phyloP scores from a whole-genome alignment of 371 early-diverging fungal species.

The Mortierella sp. region DNA sequence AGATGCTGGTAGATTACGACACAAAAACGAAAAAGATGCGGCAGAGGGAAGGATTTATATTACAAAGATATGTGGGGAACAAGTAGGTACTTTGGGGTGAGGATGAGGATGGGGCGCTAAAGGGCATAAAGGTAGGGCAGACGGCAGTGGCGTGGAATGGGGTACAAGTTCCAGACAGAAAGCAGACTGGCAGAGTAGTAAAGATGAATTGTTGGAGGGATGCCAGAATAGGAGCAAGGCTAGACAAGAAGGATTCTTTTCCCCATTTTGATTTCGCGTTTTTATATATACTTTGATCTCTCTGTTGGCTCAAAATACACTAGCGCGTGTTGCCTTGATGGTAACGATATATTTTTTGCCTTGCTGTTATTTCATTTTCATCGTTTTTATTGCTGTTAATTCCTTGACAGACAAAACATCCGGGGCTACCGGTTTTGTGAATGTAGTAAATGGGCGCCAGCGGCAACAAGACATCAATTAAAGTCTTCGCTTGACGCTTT shows the following conservation, averaged over 20 bases:
- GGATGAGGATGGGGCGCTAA: neutral
- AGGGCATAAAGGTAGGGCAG: neutral
- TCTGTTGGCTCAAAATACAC: no score
- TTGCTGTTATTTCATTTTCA: neutral
- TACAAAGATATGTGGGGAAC: neutral
- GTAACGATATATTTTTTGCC: no score
- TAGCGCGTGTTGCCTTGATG: neutral
- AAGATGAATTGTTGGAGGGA: neutral
- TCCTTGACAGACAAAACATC: neutral
- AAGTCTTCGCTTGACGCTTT: no score
- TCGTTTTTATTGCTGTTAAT: neutral
- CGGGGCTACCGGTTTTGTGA: slow-evolving; percentile 11
- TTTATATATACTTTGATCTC: neutral
- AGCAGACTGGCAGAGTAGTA: neutral
- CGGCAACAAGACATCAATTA: no score
- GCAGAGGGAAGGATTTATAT: neutral
- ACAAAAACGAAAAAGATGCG: neutral
- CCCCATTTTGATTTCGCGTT: no score
- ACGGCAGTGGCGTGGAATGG: neutral
- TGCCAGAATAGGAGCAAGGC: no score
- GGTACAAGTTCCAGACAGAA: neutral
- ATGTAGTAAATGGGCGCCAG: neutral
- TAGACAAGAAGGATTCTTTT: neutral
- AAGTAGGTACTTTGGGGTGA: neutral
- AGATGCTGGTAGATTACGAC: neutral